A percentile compares a stretch with the other conserved stretches of the same genome.
These are phyloP conservation scores for Silene uniflora DNA, from an alignment of 148 eudicot genomes.

Conservation along the genomic window DNA sequence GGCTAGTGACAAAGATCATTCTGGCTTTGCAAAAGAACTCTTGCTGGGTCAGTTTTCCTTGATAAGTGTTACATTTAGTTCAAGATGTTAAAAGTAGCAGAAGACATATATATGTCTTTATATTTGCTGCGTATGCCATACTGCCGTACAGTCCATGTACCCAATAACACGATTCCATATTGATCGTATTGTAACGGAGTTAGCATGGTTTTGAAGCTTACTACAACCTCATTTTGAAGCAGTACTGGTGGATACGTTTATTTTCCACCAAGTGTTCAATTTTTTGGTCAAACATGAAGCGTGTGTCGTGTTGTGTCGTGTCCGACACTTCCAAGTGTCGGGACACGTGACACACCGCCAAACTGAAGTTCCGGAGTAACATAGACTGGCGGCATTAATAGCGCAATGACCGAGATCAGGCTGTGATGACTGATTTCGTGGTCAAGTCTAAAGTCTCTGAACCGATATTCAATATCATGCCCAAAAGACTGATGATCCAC, in stretches of 20 bases:
- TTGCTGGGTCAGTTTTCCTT: conserved; percentile 42
- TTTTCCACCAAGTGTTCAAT: too few species aligned
- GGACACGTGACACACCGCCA: too few species aligned
- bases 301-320: too few species aligned
- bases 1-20: conserved; percentile 97
- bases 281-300: too few species aligned
- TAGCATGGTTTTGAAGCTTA: background rate
- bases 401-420: background rate
- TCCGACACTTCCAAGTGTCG: too few species aligned
- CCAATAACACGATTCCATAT: background rate
- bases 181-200: background rate
- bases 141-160: background rate
- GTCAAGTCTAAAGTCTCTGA: background rate
- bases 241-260: too few species aligned
- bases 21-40: conserved; percentile 72
- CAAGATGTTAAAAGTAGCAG: background rate
- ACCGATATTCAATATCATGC: background rate
- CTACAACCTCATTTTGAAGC: too few species aligned
- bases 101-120: background rate
- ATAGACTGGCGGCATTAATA: too few species aligned
- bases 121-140: too few species aligned
- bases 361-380: too few species aligned
- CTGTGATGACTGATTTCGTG: background rate
- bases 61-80: background rate
- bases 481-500: background rate